Percentiles rank a stretch among this genome's conserved stretches.
phyloP scores from a whole-genome alignment of 768 basidiomycete species.

The Podaxis mareebaensis region DNA sequence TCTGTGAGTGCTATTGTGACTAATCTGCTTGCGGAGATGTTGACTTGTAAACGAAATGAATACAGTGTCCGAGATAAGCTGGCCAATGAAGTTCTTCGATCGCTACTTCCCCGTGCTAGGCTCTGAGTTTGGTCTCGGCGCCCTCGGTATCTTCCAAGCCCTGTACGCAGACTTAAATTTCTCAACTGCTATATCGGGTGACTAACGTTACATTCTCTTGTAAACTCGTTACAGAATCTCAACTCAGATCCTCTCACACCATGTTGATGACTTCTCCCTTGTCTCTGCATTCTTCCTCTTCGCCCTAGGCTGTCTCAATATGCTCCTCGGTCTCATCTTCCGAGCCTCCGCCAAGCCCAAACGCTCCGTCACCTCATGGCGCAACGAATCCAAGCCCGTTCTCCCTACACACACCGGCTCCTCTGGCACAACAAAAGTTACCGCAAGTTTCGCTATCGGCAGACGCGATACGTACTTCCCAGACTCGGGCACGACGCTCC shows the following conservation, averaged over 20 bases:
- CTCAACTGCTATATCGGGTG: not conserved
- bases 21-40: not conserved
- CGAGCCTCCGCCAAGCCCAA: conserved; percentile 60
- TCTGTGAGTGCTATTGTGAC: conserved; percentile 42
- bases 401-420: conserved; percentile 47
- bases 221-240: conserved; percentile 47
- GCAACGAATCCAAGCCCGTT: conserved; percentile 50
- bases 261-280: conserved; percentile 86
- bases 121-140: conserved; percentile 79
- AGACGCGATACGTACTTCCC: conserved; percentile 1
- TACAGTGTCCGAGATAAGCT: conserved; percentile 71
- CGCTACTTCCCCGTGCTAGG: conserved; percentile 94
- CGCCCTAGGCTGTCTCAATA: conserved; percentile 87
- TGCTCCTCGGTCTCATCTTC: conserved; percentile 75
- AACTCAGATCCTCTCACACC: conserved; percentile 71
- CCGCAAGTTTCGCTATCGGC: conserved; percentile 30
- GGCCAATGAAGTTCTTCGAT: conserved; percentile 79
- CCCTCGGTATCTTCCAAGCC: conserved; percentile 81
- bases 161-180: conserved; percentile 50
- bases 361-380: conserved; percentile 67
- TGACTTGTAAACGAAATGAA: not conserved
- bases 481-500: not conserved
- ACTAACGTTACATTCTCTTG: not conserved
- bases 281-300: conserved; percentile 93
- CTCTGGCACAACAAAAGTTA: conserved; percentile 26